Conservation (phyloP, 1,284 basidiomycete genomes). For the Cryptococcus amylolentus region DNA sequence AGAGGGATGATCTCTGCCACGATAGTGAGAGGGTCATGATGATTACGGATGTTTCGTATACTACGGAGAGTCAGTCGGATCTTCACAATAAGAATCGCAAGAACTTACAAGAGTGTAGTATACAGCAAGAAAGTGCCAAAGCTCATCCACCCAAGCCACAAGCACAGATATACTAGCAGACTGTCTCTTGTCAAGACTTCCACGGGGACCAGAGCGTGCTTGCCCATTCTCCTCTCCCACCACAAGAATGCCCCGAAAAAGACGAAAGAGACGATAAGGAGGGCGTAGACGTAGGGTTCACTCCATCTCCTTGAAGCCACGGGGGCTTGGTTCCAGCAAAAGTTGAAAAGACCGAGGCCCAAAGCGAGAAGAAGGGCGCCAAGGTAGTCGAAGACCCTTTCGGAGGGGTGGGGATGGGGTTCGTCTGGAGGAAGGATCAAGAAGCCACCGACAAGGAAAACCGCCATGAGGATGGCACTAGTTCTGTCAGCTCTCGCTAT, state of each 20-base stretch:
- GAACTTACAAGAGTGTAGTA: slow-evolving; percentile 19
- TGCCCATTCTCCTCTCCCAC: slow-evolving; percentile 21
- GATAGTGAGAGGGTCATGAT: slow-evolving; percentile 18
- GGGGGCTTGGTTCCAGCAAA: slow-evolving; percentile 34
- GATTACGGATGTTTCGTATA: slow-evolving; percentile 22
- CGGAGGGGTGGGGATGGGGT: slow-evolving; percentile 1
- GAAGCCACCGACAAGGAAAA: slow-evolving; percentile 14
- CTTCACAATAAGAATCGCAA: background rate
- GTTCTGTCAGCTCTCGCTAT: background rate
- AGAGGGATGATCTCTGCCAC: slow-evolving; percentile 24
- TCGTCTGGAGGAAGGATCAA: slow-evolving; percentile 22
- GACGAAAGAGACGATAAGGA: slow-evolving; percentile 24
- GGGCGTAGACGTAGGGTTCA: slow-evolving; percentile 24
- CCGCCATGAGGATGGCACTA: slow-evolving; percentile 22
- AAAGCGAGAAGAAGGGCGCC: slow-evolving; percentile 20
- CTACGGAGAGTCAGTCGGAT: background rate
- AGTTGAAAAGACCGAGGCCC: slow-evolving; percentile 32
- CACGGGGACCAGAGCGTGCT: slow-evolving; percentile 25
- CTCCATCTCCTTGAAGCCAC: slow-evolving; percentile 16
- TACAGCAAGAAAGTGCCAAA: slow-evolving; percentile 30
- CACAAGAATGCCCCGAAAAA: slow-evolving; percentile 23
- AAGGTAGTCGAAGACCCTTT: slow-evolving; percentile 19
- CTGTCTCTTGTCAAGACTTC: slow-evolving; percentile 22
- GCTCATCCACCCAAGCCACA: slow-evolving; percentile 35
- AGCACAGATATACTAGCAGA: slow-evolving; percentile 23